Conservation (phyloP, 257 asterid genomes). For the Thymus quinquecostatus region DNA sequence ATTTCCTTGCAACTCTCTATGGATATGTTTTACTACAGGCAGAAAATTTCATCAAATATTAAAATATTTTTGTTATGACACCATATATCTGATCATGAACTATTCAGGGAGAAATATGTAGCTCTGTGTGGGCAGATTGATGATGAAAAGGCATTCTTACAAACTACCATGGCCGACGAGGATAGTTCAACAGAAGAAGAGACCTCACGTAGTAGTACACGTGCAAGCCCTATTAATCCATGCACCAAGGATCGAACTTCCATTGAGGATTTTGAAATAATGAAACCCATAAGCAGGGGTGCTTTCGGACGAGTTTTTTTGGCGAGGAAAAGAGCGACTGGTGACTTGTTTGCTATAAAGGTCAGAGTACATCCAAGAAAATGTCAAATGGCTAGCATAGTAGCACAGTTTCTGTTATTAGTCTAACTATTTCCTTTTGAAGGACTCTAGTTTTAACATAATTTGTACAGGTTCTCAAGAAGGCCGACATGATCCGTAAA, state of each 20-base stretch:
- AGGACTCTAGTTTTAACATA: conserved; percentile 30
- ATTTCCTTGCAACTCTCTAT: not conserved
- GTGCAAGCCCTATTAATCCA: conserved; percentile 83
- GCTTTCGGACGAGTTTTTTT: conserved; percentile 97
- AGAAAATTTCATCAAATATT: not conserved
- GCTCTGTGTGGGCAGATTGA: conserved; percentile 86
- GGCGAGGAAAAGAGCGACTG: conserved; percentile 94
- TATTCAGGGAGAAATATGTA: conserved; percentile 92
- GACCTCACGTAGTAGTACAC: conserved; percentile 73
- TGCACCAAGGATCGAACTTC: conserved; percentile 90
- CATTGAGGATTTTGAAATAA: conserved; percentile 97
- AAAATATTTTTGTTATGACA: conserved; percentile 29
- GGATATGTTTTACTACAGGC: conserved; percentile 2
- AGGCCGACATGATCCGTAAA: conserved; percentile 95
- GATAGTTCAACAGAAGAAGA: conserved; percentile 85
- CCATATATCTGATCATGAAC: conserved; percentile 34
- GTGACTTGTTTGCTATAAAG: conserved; percentile 98
- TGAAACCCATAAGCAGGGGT: conserved; percentile 98
- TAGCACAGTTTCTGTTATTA: conserved; percentile 26
- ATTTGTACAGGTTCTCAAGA: conserved; percentile 77
- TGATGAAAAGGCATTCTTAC: conserved; percentile 66
- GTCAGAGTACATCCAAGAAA: conserved; percentile 43
- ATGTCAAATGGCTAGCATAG: conserved; percentile 20
- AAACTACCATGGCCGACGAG: conserved; percentile 56
- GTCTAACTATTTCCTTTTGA: conserved; percentile 15